Evolutionary conservation across 208 protist genomes (phyloP).

Genomic region (Crithidia bombi): DNA sequence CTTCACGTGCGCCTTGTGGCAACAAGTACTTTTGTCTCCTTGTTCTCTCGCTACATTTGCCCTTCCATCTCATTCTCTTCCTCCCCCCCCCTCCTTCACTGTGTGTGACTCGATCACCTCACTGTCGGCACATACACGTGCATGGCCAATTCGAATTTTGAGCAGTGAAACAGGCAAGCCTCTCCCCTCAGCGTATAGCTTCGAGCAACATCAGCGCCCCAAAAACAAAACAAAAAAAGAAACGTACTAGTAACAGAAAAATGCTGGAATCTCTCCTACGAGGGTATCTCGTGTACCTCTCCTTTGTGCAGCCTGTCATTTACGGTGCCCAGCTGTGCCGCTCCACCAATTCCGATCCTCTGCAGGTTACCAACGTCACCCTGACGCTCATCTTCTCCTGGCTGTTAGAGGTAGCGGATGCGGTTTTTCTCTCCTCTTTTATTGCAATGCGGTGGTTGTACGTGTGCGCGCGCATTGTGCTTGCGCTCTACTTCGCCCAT

Average conservation of each 20-base stretch:
- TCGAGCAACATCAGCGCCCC: too few relatives aligned
- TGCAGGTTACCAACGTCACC: slow-evolving; percentile 68
- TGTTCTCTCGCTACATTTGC: not conserved
- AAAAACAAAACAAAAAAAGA: slow-evolving; percentile 10
- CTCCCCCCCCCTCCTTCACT: too few relatives aligned
- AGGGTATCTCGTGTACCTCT: slow-evolving; percentile 56
- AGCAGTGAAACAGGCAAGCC: too few relatives aligned
- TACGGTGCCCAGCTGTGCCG: slow-evolving; percentile 65
- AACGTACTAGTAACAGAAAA: too few relatives aligned
- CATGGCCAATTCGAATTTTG: too few relatives aligned
- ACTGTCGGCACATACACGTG: too few relatives aligned
- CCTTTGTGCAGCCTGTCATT: slow-evolving; percentile 68
- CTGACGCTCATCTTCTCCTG: slow-evolving; percentile 76
- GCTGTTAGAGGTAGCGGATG: slow-evolving; percentile 62
- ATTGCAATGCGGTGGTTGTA: slow-evolving; percentile 67
- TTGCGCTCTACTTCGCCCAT: slow-evolving; percentile 69
- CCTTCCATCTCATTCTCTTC: not conserved
- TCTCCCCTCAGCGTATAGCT: too few relatives aligned
- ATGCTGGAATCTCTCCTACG: slow-evolving; percentile 40
- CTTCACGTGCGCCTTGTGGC: too few relatives aligned
- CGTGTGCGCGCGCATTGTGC: slow-evolving; percentile 52
- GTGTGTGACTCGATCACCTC: too few relatives aligned
- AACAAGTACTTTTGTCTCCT: slow-evolving; percentile 4
- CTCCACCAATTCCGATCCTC: slow-evolving; percentile 36
- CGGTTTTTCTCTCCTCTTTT: slow-evolving; percentile 58